phyloP scores from a whole-genome alignment of 1,139 yeast genomes.

The Kodamaea alishanica region DNA sequence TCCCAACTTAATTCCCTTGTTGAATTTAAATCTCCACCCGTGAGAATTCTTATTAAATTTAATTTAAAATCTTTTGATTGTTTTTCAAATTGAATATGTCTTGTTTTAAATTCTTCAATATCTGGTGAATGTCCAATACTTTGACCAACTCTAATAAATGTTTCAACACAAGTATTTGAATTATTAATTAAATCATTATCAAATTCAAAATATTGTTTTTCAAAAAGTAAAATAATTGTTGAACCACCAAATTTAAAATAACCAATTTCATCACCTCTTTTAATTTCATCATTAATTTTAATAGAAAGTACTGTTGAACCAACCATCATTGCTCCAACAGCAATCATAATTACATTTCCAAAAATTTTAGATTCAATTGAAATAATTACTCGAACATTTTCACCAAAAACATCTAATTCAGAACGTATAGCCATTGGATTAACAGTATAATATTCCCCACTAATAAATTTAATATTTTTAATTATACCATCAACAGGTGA shows the following conservation, averaged over 20 bases:
- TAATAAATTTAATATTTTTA: constrained; percentile 62
- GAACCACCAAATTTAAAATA: constrained; percentile 96
- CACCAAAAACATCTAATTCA: constrained; percentile 87
- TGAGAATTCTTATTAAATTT: constrained; percentile 57
- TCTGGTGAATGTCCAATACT: constrained; percentile 75
- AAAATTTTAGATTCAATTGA: constrained; percentile 72
- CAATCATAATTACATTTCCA: constrained; percentile 73
- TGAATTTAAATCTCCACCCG: constrained; percentile 48
- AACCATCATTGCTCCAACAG: constrained; percentile 99
- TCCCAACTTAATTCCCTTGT: constrained; percentile 39
- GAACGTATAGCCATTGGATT: constrained; percentile 96
- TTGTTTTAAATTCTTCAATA: constrained; percentile 47
- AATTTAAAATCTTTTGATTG: constrained; percentile 49
- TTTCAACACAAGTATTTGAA: constrained; percentile 69
- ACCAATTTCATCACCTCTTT: constrained; percentile 82
- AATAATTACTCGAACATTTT: constrained; percentile 73
- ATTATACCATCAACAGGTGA: constrained; percentile 76
- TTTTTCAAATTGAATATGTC: constrained; percentile 42
- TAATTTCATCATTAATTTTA: constrained; percentile 53
- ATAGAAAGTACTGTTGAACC: constrained; percentile 80
- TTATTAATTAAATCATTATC: constrained; percentile 74
- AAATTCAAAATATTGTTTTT: constrained; percentile 40
- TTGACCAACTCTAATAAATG: constrained; percentile 85
- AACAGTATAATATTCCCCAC: constrained; percentile 92
- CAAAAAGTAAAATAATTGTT: constrained; percentile 62